Base-by-base conservation (phyloP, 306 rosid genomes). In the apple (Malus domestica) region DNA sequence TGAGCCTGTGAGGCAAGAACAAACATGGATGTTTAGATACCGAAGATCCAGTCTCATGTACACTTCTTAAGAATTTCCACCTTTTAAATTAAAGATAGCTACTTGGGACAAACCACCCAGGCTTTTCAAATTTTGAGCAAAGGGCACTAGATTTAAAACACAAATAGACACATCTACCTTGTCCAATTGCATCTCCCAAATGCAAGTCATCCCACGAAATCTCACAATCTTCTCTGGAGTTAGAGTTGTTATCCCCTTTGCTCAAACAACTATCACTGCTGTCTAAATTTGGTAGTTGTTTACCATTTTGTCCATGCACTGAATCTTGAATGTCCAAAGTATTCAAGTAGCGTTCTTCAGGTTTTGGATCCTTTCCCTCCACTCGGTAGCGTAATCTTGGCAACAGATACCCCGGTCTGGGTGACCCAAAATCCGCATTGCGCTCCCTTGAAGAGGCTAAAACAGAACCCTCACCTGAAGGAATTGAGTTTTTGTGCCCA, bases 131-230 rank as follows among this genome's bases (percentile, higher is more conserved):
- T 10, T 25, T 60, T 60, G 4, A 40, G 40, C 55, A 59, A 23
- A 58, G 40, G 30, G 61, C 44, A 27, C 68, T 13, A 40, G 25
- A 14, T 60, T 13, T 23, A 73, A 5, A 35, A 14, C 32, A 58
- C 14, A 58, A 38, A 42, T 38, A 16, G 11, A 42, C 22, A 14
- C 5, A 8, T 44, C 52, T 90, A 90, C 97, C 96, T 75, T 88
- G 90, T 82, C 96, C 97, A 76, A 90, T 82, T 80, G 83, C 91
- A 35, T 88, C 90, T 74, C 91, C 83, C 42, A 89, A 81, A 42
- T 82, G 84, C 74, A 92, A 81, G 72, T 88, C 86, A 77, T 92
- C 89, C 93, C 91, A 90, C 19, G 38, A 82, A 71, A 92, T 90
- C 76, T 82, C 96, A 75, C 87, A 84, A 54, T 80, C 78, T 30